phyloP scores from a whole-genome alignment of 2,329 filamentous ascomycete species.

The Ceratocystis eucalypticola region DNA sequence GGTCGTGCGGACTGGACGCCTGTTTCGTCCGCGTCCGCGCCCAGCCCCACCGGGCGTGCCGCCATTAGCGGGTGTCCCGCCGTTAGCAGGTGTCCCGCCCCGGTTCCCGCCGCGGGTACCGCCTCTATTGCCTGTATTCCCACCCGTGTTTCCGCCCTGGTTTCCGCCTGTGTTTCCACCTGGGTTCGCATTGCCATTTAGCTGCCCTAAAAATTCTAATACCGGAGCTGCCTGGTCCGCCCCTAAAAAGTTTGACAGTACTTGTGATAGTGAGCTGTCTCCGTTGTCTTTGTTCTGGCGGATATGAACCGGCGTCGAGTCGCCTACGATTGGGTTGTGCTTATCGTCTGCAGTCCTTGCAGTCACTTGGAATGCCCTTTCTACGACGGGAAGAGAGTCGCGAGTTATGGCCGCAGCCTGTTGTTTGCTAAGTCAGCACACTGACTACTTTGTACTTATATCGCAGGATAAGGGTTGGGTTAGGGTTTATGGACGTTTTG shows the following conservation, averaged over 20 bases:
- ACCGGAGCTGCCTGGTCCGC: not conserved
- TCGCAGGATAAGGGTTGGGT: not conserved
- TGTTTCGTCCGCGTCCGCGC: not conserved
- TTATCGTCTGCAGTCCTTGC: not conserved
- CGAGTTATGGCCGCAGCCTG: slow-evolving; percentile 12
- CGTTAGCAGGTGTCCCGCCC: not conserved
- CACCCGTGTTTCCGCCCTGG: not conserved
- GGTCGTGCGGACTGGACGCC: slow-evolving; percentile 7
- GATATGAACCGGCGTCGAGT: slow-evolving; percentile 2
- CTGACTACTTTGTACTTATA: not conserved
- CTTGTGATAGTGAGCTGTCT: not conserved
- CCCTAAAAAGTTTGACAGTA: not conserved
- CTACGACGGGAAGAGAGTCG: not conserved
- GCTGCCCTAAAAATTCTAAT: not conserved
- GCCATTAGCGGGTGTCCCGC: not conserved
- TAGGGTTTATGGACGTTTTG: not conserved
- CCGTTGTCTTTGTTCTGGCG: not conserved
- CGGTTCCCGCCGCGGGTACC: not conserved
- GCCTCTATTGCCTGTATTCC: not conserved
- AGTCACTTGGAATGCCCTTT: not conserved
- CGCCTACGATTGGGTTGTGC: not conserved
- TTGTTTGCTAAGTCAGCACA: not conserved
- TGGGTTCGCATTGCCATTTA: not conserved
- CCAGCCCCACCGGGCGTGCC: not conserved
- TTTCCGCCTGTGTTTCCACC: not conserved